A percentile compares a stretch with the other conserved stretches of the same genome.
These are phyloP conservation scores for Cardiosporidium cionae DNA, from an alignment of 169 alveolate genomes.

Conservation along the genomic window DNA sequence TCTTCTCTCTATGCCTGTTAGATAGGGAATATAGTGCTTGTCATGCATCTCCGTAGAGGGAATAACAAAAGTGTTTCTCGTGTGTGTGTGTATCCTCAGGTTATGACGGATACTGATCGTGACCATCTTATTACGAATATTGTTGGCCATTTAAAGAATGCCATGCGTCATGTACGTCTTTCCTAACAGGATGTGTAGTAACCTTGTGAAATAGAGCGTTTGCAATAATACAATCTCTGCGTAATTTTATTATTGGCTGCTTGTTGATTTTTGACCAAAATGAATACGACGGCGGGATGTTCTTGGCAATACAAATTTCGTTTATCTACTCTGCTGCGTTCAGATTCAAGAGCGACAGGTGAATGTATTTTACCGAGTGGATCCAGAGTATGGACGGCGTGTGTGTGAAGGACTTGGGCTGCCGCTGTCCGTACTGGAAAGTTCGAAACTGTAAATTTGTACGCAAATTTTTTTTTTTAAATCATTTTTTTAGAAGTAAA, in stretches of 20 bases:
- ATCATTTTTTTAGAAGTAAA: too few relatives aligned
- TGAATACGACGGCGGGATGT: too few relatives aligned
- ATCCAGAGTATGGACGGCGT: constrained; percentile 15
- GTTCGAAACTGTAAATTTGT: not conserved
- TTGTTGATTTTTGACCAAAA: too few relatives aligned
- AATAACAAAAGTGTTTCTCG: too few relatives aligned
- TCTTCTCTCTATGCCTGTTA: too few relatives aligned
- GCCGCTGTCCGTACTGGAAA: not conserved
- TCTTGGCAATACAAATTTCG: too few relatives aligned
- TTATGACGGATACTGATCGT: not conserved
- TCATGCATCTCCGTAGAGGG: too few relatives aligned
- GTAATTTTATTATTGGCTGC: too few relatives aligned
- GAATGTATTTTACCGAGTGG: constrained; percentile 3
- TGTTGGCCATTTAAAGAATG: constrained; percentile 1
- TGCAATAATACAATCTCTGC: too few relatives aligned
- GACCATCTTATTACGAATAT: constrained; percentile 3
- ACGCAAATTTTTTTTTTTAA: too few relatives aligned
- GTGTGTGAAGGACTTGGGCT: constrained; percentile 2
- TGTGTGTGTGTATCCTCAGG: not conserved
- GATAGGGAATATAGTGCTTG: too few relatives aligned
- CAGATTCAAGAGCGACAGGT: constrained; percentile 24
- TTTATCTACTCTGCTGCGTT: not conserved
- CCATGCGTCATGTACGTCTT: not conserved
- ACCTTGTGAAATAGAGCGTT: not conserved
- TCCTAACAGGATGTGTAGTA: not conserved